Conservation (phyloP, 805 yeast genomes). For the Candida railenensis region DNA sequence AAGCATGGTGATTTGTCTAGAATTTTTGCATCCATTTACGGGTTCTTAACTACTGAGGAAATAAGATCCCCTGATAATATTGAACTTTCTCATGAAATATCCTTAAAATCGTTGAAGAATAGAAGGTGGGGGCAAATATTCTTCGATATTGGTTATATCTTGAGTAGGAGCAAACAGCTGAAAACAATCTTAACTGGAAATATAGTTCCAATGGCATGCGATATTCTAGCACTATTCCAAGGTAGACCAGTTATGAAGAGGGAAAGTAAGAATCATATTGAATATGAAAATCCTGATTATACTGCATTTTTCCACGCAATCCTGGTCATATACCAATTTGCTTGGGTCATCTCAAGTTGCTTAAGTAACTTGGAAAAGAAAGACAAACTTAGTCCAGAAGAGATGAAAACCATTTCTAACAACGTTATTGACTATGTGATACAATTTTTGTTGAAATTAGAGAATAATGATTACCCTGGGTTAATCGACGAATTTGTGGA, state of each 20-base stretch:
- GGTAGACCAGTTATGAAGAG: conserved; percentile 74
- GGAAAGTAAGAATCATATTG: conserved; percentile 80
- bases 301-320: conserved; percentile 66
- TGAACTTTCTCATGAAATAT: conserved; percentile 33
- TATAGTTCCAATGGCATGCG: conserved; percentile 60
- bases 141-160: conserved; percentile 73
- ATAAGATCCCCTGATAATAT: conserved; percentile 45
- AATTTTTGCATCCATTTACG: conserved; percentile 61
- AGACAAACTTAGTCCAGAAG: neutral
- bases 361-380: conserved; percentile 14
- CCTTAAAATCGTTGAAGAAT: conserved; percentile 54
- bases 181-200: conserved; percentile 43
- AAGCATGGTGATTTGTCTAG: conserved; percentile 63
- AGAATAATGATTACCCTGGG: conserved; percentile 26
- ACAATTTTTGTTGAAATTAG: conserved; percentile 27
- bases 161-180: conserved; percentile 65
- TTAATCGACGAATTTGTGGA: conserved; percentile 26
- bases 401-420: conserved; percentile 15
- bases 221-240: conserved; percentile 67
- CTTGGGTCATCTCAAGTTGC: conserved; percentile 52
- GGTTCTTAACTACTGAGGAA: conserved; percentile 56
- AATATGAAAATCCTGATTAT: conserved; percentile 86
- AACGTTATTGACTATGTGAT: conserved; percentile 32
- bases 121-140: conserved; percentile 77
- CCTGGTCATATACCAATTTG: conserved; percentile 64